These are phyloP conservation scores for Sesbania bispinosa DNA, from an alignment of 306 rosid species.

Conservation along the genomic window DNA sequence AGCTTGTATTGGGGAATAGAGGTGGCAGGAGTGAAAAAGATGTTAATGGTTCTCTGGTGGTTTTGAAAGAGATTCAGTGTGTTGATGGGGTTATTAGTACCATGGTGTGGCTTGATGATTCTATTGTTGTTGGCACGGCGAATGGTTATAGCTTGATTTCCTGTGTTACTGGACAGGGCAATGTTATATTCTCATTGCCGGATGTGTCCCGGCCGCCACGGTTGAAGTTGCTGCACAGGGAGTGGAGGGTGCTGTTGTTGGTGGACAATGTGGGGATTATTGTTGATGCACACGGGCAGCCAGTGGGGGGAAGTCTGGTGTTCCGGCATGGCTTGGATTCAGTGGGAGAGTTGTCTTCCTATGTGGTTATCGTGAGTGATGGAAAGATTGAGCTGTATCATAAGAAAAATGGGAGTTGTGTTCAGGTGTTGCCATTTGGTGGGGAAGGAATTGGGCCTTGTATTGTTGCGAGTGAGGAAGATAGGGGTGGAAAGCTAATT, in stretches of 20 bases:
- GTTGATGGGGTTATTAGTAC: conserved; percentile 65
- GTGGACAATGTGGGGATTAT: conserved; percentile 91
- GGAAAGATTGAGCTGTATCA: conserved; percentile 87
- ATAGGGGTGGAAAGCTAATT: conserved; percentile 54
- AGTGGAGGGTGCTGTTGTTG: conserved; percentile 83
- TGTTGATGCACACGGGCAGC: conserved; percentile 73
- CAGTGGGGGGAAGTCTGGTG: conserved; percentile 87
- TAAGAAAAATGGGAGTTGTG: conserved; percentile 68
- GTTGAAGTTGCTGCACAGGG: conserved; percentile 68
- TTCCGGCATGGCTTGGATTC: conserved; percentile 64
- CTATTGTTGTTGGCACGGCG: conserved; percentile 68
- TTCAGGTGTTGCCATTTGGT: conserved; percentile 70
- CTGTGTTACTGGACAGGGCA: conserved; percentile 68
- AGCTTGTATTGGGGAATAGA: conserved; percentile 55
- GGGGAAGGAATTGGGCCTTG: conserved; percentile 76
- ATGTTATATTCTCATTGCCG: conserved; percentile 77
- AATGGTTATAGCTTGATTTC: conserved; percentile 81
- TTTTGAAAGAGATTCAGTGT: conserved; percentile 78
- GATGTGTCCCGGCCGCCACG: conserved; percentile 68
- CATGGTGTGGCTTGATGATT: conserved; percentile 92
- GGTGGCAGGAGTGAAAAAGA: conserved; percentile 51
- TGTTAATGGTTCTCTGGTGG: conserved; percentile 43
- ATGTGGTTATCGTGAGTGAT: conserved; percentile 73
- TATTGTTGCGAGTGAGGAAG: conserved; percentile 72
- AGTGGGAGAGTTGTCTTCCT: conserved; percentile 73